Evolutionary conservation across 2,329 filamentous ascomycete species (phyloP).

Genomic region (Epichloe typhina): DNA sequence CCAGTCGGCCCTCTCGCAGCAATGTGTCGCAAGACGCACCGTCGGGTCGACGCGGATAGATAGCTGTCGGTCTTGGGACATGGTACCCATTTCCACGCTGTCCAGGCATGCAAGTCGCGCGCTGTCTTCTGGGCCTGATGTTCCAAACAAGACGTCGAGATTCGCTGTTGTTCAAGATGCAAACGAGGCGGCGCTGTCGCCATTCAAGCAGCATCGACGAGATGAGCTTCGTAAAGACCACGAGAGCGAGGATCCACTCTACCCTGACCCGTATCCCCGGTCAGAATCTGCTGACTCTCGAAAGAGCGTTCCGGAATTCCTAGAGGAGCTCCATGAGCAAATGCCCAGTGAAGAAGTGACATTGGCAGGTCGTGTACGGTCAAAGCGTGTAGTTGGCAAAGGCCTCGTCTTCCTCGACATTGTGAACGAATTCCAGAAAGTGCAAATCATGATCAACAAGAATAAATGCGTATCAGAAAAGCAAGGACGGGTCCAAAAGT

Average conservation of each 20-base stretch:
- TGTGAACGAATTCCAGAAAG: conserved; percentile 52
- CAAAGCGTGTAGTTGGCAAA: conserved; percentile 56
- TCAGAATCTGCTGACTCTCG: conserved; percentile 14
- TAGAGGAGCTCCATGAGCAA: conserved; percentile 16
- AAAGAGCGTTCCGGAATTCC: conserved; percentile 22
- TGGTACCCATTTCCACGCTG: neutral
- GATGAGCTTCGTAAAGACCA: conserved; percentile 19
- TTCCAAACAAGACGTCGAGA: conserved; percentile 6
- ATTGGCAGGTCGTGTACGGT: conserved; percentile 53
- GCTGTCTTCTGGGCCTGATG: conserved; percentile 11
- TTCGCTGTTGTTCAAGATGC: conserved; percentile 10
- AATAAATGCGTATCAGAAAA: conserved; percentile 28
- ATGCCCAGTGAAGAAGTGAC: conserved; percentile 17
- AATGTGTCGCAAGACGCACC: conserved; percentile 1
- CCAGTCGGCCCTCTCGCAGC: conserved; percentile 11
- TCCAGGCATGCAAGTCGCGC: conserved; percentile 4
- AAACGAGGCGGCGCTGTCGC: conserved; percentile 16
- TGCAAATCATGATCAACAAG: conserved; percentile 68
- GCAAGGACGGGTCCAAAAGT: conserved; percentile 25
- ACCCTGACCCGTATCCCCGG: conserved; percentile 23
- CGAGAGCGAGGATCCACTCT: conserved; percentile 22
- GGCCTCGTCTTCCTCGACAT: conserved; percentile 80
- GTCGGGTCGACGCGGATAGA: neutral
- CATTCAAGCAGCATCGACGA: conserved; percentile 24
- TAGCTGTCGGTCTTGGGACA: neutral